These are phyloP conservation scores for Morella rubra DNA, from an alignment of 306 rosid genomes.

Conservation along the genomic window DNA sequence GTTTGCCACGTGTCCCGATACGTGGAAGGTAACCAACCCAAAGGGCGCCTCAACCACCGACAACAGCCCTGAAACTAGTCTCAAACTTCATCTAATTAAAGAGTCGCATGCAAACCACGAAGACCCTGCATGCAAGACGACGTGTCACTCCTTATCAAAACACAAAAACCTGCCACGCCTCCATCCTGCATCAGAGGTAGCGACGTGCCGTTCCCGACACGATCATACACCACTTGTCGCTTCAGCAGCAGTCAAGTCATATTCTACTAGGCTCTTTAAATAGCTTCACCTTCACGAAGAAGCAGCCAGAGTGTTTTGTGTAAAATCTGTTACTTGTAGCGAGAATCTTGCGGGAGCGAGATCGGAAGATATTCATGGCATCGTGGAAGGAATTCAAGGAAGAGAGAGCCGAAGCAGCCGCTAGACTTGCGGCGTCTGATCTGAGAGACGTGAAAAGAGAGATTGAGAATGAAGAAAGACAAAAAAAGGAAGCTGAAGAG, in stretches of 20 bases:
- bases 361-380: conserved; percentile 45
- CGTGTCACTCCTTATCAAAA: conserved; percentile 20
- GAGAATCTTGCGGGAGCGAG: background rate
- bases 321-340: background rate
- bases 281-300: background rate
- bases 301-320: too few relatives aligned
- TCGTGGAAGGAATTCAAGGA: conserved; percentile 48
- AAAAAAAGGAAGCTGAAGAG: background rate
- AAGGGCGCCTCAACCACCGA: background rate
- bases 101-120: background rate
- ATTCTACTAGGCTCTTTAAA: background rate
- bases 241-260: background rate
- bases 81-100: background rate
- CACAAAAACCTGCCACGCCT: conserved; percentile 17
- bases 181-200: background rate
- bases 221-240: conserved; percentile 8
- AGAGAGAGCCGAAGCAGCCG: conserved; percentile 67
- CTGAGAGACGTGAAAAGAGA: conserved; percentile 42
- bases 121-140: background rate
- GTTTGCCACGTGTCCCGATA: conserved; percentile 14
- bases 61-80: background rate
- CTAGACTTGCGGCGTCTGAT: conserved; percentile 56
- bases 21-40: conserved; percentile 14
- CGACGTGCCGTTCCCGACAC: background rate
- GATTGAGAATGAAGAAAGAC: conserved; percentile 19